A percentile compares a stretch with the other conserved stretches of the same genome.
These are phyloP conservation scores for Neobulgaria alba DNA, from an alignment of 2,329 filamentous ascomycete genomes.

Conservation along the genomic window DNA sequence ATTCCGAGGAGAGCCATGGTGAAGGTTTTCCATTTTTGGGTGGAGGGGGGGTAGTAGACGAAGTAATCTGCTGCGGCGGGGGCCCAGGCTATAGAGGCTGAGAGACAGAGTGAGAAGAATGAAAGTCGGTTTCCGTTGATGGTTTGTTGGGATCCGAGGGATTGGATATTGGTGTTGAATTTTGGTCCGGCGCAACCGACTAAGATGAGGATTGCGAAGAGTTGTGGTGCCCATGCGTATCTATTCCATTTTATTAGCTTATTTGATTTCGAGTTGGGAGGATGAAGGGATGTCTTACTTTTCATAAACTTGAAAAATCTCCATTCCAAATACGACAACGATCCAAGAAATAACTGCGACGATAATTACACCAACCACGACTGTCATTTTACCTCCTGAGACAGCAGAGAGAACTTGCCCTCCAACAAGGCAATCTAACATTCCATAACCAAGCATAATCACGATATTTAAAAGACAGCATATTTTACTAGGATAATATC, in stretches of 20 bases:
- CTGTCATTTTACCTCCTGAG: conserved; percentile 45
- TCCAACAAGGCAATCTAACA: conserved; percentile 55
- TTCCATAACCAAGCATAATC: conserved; percentile 50
- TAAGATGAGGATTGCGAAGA: conserved; percentile 46
- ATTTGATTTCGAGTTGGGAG: neutral
- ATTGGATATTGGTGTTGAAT: conserved; percentile 43
- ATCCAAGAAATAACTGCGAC: conserved; percentile 52
- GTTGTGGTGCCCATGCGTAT: conserved; percentile 37
- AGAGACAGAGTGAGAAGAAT: conserved; percentile 40
- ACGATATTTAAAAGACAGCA: conserved; percentile 54
- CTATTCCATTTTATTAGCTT: neutral
- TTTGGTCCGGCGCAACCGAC: conserved; percentile 46
- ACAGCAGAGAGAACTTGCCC: conserved; percentile 62
- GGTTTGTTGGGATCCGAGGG: conserved; percentile 39
- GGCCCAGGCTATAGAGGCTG: conserved; percentile 10
- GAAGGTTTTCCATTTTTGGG: conserved; percentile 23
- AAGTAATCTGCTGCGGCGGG: conserved; percentile 15
- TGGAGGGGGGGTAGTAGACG: conserved; percentile 15
- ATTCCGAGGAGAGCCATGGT: conserved; percentile 9
- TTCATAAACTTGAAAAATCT: conserved; percentile 58
- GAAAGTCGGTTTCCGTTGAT: conserved; percentile 44
- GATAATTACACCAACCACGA: conserved; percentile 58
- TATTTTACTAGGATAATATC: conserved; percentile 55
- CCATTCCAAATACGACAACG: conserved; percentile 58
- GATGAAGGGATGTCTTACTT: conserved; percentile 31